Percentiles rank a stretch among this genome's conserved stretches.
Conservation (phyloP, 176 grass and related monocot species). For the Zoysia japonica region DNA sequence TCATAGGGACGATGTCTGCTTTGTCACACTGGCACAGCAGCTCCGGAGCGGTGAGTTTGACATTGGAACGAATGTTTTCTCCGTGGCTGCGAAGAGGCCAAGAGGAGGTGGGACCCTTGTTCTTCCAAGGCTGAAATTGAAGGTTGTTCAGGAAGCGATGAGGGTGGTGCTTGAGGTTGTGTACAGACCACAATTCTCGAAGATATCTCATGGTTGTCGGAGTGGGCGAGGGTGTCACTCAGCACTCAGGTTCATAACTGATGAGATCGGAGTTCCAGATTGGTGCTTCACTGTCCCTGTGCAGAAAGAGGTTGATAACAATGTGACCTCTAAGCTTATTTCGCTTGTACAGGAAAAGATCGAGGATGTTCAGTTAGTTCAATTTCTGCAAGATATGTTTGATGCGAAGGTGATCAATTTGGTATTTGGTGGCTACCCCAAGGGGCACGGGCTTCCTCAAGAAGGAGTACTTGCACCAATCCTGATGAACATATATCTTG, state of each 20-base stretch:
- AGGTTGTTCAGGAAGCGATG: constrained; percentile 80
- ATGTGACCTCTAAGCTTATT: constrained; percentile 63
- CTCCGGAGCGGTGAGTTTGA: constrained; percentile 58
- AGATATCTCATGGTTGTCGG: constrained; percentile 88
- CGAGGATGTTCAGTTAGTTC: constrained; percentile 52
- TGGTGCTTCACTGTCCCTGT: constrained; percentile 86
- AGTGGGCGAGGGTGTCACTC: constrained; percentile 66
- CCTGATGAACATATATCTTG: constrained; percentile 94
- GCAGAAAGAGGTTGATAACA: constrained; percentile 65
- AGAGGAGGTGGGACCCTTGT: constrained; percentile 48
- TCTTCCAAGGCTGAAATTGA: constrained; percentile 77
- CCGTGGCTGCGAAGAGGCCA: constrained; percentile 46
- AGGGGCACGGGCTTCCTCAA: constrained; percentile 87
- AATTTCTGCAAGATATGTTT: constrained; percentile 76
- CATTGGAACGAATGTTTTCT: constrained; percentile 38
- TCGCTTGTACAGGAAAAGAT: constrained; percentile 76
- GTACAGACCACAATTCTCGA: constrained; percentile 84
- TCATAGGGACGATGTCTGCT: constrained; percentile 49
- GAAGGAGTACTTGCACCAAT: constrained; percentile 88
- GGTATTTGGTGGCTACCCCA: constrained; percentile 84
- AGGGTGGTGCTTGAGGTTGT: constrained; percentile 77
- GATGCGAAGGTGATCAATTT: constrained; percentile 76
- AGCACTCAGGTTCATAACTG: constrained; percentile 54
- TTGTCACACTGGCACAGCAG: constrained; percentile 55
- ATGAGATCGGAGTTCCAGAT: constrained; percentile 66